Evolutionary conservation across 1,139 yeast genomes (phyloP).

Genomic region (Blastobotrys apis): DNA sequence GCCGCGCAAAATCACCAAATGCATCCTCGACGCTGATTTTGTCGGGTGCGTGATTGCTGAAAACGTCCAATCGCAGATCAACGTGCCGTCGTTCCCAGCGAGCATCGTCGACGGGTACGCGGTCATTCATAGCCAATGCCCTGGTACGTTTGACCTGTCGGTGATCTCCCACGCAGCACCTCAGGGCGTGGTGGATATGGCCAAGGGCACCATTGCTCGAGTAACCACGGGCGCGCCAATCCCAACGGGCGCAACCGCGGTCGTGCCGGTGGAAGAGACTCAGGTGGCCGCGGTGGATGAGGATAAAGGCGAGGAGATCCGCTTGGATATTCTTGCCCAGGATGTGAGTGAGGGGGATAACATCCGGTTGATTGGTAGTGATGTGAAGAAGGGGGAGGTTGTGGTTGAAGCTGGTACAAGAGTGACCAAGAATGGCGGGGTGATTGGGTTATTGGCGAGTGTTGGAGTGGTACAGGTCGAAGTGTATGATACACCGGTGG

Average conservation of each 20-base stretch:
- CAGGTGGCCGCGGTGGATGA: slow-evolving; percentile 32
- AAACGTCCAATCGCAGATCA: slow-evolving; percentile 37
- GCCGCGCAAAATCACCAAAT: slow-evolving; percentile 28
- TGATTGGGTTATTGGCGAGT: slow-evolving; percentile 45
- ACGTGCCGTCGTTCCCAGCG: slow-evolving; percentile 47
- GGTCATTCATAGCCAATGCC: slow-evolving; percentile 41
- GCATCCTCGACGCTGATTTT: slow-evolving; percentile 26
- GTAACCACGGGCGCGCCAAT: slow-evolving; percentile 53
- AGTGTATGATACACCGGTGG: slow-evolving; percentile 40
- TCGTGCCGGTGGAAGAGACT: slow-evolving; percentile 52
- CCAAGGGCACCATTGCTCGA: slow-evolving; percentile 39
- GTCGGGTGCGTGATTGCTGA: slow-evolving; percentile 41
- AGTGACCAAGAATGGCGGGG: slow-evolving; percentile 44
- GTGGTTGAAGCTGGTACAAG: slow-evolving; percentile 37
- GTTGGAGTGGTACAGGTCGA: slow-evolving; percentile 38
- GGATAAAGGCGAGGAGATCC: slow-evolving; percentile 39
- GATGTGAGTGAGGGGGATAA: slow-evolving; percentile 41
- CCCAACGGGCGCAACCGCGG: slow-evolving; percentile 48
- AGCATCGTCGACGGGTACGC: slow-evolving; percentile 54
- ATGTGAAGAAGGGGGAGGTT: slow-evolving; percentile 37
- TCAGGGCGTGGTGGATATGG: slow-evolving; percentile 22
- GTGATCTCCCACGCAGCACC: slow-evolving; percentile 43
- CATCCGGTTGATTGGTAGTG: slow-evolving; percentile 45
- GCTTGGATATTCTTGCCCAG: slow-evolving; percentile 30
- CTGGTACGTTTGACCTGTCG: slow-evolving; percentile 41